Percentiles rank a stretch among this genome's conserved stretches.
Evolutionary conservation across 768 basidiomycete genomes (phyloP).

Genomic region (Boletus pseudopeckii): DNA sequence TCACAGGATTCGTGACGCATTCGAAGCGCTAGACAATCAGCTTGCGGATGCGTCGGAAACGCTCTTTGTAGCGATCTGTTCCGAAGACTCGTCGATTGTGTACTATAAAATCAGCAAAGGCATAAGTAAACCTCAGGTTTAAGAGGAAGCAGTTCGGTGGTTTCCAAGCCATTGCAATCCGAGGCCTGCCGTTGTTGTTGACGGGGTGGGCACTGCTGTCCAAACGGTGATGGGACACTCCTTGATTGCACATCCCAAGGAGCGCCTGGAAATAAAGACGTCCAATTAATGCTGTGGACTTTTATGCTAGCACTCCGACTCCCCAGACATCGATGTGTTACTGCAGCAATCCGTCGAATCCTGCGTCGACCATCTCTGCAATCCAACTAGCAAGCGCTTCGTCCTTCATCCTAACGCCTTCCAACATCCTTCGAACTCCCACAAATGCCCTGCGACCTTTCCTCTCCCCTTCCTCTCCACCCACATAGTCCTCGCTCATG

Average conservation of each 20-base stretch:
- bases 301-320: background rate
- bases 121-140: slow-evolving; percentile 70
- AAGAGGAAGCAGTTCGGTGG: background rate
- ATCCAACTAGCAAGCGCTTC: slow-evolving; percentile 59
- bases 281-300: background rate
- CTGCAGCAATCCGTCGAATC: slow-evolving; percentile 32
- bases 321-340: slow-evolving; percentile 1
- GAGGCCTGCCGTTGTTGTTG: background rate
- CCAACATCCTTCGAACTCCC: slow-evolving; percentile 54
- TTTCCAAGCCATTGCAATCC: background rate
- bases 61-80: slow-evolving; percentile 67
- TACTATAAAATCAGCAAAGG: slow-evolving; percentile 81
- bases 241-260: background rate
- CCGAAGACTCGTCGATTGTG: slow-evolving; percentile 77
- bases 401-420: slow-evolving; percentile 63
- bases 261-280: background rate
- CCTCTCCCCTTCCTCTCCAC: slow-evolving; percentile 65
- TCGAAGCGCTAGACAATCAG: slow-evolving; percentile 40
- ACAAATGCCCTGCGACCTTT: slow-evolving; percentile 72
- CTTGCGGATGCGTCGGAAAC: slow-evolving; percentile 33
- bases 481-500: slow-evolving; percentile 28
- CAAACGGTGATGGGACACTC: background rate
- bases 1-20: slow-evolving; percentile 56
- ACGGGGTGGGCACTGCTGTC: background rate
- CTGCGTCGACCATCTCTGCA: slow-evolving; percentile 57